A percentile compares a stretch with the other conserved stretches of the same genome.
phyloP scores from a whole-genome alignment of 345 rosid species.

The Salix suchowensis region DNA sequence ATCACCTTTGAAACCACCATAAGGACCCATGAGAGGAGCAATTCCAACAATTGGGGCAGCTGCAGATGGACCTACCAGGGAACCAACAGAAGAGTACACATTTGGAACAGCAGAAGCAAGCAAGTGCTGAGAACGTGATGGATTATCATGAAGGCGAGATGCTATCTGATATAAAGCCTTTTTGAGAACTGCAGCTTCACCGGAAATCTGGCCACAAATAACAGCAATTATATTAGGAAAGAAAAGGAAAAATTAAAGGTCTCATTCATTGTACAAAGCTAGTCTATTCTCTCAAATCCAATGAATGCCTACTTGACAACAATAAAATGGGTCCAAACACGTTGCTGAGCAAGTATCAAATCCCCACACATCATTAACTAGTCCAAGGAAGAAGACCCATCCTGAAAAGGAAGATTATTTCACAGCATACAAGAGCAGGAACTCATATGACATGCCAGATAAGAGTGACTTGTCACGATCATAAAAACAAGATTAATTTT shows the following conservation, averaged over 20 bases:
- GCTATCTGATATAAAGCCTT: conserved; percentile 82
- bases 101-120: conserved; percentile 62
- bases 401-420: not conserved
- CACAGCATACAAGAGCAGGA: not conserved
- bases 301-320: not conserved
- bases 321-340: not conserved
- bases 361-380: not conserved
- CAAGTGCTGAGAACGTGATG: conserved; percentile 76
- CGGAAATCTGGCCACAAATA: conserved; percentile 54
- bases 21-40: conserved; percentile 67
- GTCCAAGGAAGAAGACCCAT: not conserved
- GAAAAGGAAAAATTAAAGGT: not conserved
- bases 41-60: conserved; percentile 74
- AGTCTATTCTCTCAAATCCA: not conserved
- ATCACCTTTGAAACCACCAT: conserved; percentile 79
- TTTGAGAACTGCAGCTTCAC: conserved; percentile 73
- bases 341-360: not conserved
- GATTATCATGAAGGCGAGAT: conserved; percentile 81
- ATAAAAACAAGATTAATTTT: no score
- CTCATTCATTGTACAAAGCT: not conserved
- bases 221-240: not conserved
- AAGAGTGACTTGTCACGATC: not conserved
- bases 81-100: conserved; percentile 49
- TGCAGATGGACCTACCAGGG: conserved; percentile 53
- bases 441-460: not conserved